Base-by-base conservation (phyloP, 192 early-diverging fungal genomes). In the Rhizoclosmatium globosum region DNA sequence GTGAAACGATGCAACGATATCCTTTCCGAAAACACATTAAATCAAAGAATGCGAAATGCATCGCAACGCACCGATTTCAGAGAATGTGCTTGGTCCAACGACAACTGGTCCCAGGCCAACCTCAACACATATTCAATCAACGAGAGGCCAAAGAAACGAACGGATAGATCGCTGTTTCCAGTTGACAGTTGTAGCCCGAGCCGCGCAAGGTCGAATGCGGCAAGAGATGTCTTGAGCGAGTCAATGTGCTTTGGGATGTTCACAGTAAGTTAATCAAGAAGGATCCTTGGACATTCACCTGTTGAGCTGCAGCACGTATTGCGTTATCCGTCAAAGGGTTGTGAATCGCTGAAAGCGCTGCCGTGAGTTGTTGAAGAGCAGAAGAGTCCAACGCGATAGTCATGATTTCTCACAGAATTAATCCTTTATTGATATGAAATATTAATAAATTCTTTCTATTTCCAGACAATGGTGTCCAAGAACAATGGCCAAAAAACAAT, bases 41-140 rank as follows among this genome's bases (percentile, higher is more conserved):
- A 90, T 72, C 13, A 64, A 64, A n/a, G 61, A 11, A 15, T 2
- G 3, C 17, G 67, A 69, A 69, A 44, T 43, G 17, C 11, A 88
- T 83, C 43, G 66, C 62, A 46, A 71, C 57, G 67, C 80, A 79
- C 60, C 90, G 82, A 48, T 83, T 69, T 31, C 50, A 64, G 41
- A 83, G 77, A 21, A 85, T 76, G 41, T 78, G 56, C 3, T 78
- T 70, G 4, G 87, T 50, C 48, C 48, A 50, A 80, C 19, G 82
- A 74, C 31, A 76, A 78, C 57, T 87, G 84, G 62, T 85, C 85
- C 91, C 91, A 92, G 43, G 80, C 83, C 70, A 84, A 91, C 9
- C 85, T 81, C 15, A 92, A 76, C 9, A 83, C 76, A 48, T 90
- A 68, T 60, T 91, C 91, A 15, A 92, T 59, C n/a, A 92, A 73